Conservation (phyloP, 257 asterid genomes). For the Haberlea rhodopensis region DNA sequence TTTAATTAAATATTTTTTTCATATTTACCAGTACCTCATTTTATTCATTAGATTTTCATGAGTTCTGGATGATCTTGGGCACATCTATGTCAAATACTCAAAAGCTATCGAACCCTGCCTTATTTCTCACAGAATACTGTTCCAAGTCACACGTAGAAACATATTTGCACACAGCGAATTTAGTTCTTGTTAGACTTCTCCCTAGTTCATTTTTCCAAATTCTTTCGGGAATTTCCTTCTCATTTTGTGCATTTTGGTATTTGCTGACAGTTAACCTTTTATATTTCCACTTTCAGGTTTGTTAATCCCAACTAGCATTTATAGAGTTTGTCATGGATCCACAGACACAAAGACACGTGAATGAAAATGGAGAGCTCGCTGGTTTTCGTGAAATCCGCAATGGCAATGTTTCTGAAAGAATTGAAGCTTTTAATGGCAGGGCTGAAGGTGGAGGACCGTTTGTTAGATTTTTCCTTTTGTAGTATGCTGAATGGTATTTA, state of each 20-base stretch:
- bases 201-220: neutral
- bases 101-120: neutral
- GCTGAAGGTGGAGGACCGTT: constrained; percentile 44
- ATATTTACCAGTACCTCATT: neutral
- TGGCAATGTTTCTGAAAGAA: constrained; percentile 49
- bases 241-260: constrained; percentile 22
- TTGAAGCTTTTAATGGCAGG: constrained; percentile 47
- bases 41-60: too few relatives aligned
- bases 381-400: constrained; percentile 42
- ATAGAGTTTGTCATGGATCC: constrained; percentile 53
- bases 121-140: neutral
- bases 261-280: constrained; percentile 14
- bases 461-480: constrained; percentile 17
- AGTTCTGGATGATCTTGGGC: neutral
- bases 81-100: neutral
- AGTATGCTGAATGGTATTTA: neutral
- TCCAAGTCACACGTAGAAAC: neutral
- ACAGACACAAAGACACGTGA: constrained; percentile 38
- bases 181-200: neutral
- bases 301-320: constrained; percentile 27
- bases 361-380: constrained; percentile 41
- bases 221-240: neutral
- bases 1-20: too few relatives aligned
- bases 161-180: neutral
- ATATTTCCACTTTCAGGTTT: constrained; percentile 30